Evolutionary conservation across 2,329 filamentous ascomycete genomes (phyloP).

Genomic region (Arthrobotrys iridis): DNA sequence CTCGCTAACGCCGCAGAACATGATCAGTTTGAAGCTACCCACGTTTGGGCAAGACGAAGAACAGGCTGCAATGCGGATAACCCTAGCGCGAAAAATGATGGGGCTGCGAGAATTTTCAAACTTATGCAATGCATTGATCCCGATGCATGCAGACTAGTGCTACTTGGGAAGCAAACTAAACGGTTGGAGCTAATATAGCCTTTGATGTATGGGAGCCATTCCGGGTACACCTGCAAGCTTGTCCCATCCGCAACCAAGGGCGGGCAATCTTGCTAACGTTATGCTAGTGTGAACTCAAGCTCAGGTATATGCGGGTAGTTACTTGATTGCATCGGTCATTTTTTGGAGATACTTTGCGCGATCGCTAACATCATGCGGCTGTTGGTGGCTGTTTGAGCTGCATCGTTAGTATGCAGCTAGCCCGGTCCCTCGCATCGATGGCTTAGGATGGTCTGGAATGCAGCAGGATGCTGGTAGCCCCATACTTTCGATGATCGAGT

Average conservation of each 20-base stretch:
- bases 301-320: not conserved
- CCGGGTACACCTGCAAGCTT: not conserved
- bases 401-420: not conserved
- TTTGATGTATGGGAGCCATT: slow-evolving; percentile 19
- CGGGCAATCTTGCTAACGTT: slow-evolving; percentile 7
- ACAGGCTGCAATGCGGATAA: not conserved
- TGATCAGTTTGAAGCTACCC: slow-evolving; percentile 13
- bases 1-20: not conserved
- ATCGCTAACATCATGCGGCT: slow-evolving; percentile 40
- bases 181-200: slow-evolving; percentile 11
- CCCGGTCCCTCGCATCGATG: slow-evolving; percentile 44
- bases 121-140: slow-evolving; percentile 24
- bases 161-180: not conserved
- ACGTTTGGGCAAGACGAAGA: slow-evolving; percentile 10
- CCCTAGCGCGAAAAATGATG: not conserved
- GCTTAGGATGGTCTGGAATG: slow-evolving; percentile 40
- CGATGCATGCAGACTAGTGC: slow-evolving; percentile 32
- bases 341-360: not conserved
- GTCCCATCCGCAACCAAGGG: not conserved
- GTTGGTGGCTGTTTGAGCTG: slow-evolving; percentile 26
- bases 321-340: not conserved
- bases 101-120: not conserved
- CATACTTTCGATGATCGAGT: slow-evolving; percentile 17
- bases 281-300: not conserved
- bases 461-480: not conserved